Conservation (phyloP, 345 rosid species). For the Alliaria petiolata region DNA sequence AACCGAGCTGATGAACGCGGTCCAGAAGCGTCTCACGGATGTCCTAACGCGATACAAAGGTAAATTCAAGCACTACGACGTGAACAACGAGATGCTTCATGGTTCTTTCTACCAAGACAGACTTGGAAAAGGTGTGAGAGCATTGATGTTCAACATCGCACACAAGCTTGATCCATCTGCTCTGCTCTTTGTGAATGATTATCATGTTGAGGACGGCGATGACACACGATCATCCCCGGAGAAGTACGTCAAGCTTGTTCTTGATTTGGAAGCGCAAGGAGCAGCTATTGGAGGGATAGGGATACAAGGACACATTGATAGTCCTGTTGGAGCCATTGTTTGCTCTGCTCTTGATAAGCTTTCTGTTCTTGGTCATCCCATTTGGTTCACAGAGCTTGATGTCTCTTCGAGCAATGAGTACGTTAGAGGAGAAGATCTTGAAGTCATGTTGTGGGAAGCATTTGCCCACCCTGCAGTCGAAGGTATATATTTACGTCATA, state of each 20-base stretch:
- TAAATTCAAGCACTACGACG: constrained; percentile 76
- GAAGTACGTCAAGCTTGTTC: constrained; percentile 57
- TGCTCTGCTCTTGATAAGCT: constrained; percentile 54
- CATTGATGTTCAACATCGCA: constrained; percentile 69
- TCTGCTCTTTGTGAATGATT: constrained; percentile 77
- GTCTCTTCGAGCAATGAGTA: constrained; percentile 56
- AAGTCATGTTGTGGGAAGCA: constrained; percentile 85
- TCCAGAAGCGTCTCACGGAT: constrained; percentile 42
- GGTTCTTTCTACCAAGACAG: constrained; percentile 73
- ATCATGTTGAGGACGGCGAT: constrained; percentile 73
- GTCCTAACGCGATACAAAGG: constrained; percentile 57
- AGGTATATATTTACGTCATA: constrained; percentile 34
- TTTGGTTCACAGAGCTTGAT: constrained; percentile 60
- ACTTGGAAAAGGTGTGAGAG: constrained; percentile 58
- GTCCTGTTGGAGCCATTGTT: constrained; percentile 49
- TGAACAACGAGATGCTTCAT: constrained; percentile 59
- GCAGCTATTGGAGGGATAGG: constrained; percentile 51
- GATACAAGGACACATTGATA: constrained; percentile 49
- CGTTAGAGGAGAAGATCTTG: constrained; percentile 76
- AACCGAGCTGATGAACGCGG: constrained; percentile 34
- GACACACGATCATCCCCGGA: constrained; percentile 71
- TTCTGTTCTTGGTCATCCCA: constrained; percentile 47
- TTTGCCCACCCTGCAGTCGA: constrained; percentile 84
- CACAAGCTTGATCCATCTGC: constrained; percentile 70
- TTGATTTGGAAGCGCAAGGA: constrained; percentile 69